Evolutionary conservation across 805 yeast species (phyloP).

Genomic region (Ogataea dorogensis): DNA sequence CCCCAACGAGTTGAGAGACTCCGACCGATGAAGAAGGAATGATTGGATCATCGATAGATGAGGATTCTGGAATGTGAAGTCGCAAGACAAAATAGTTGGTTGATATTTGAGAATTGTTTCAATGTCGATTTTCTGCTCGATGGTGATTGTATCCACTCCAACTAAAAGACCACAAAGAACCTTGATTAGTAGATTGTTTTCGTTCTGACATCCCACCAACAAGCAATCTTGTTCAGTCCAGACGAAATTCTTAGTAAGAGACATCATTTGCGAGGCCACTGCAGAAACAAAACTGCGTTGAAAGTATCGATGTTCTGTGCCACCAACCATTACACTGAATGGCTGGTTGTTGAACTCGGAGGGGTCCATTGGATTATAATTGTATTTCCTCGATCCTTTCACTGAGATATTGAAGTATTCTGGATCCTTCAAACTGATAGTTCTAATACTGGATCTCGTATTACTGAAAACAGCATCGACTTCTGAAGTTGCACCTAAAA

Average conservation of each 20-base stretch:
- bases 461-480: slow-evolving; percentile 4
- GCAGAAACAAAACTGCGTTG: slow-evolving; percentile 38
- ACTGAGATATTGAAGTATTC: slow-evolving; percentile 7
- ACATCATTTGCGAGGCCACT: slow-evolving; percentile 35
- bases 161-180: slow-evolving; percentile 40
- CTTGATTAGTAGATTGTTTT: slow-evolving; percentile 35
- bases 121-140: slow-evolving; percentile 20
- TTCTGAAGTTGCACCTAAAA: slow-evolving; percentile 10
- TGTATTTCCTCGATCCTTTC: slow-evolving; percentile 16
- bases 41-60: slow-evolving; percentile 26
- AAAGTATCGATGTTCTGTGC: slow-evolving; percentile 27
- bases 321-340: slow-evolving; percentile 26
- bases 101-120: slow-evolving; percentile 8
- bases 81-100: slow-evolving; percentile 37
- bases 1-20: neutral
- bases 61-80: slow-evolving; percentile 27
- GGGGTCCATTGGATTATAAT: slow-evolving; percentile 25
- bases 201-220: slow-evolving; percentile 19
- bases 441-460: slow-evolving; percentile 4
- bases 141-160: slow-evolving; percentile 29
- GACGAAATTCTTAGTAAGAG: slow-evolving; percentile 27
- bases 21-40: slow-evolving; percentile 43
- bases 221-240: slow-evolving; percentile 31
- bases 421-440: slow-evolving; percentile 31
- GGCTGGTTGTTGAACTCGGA: slow-evolving; percentile 28